Evolutionary conservation across 163 green algal species (phyloP).

Genomic region (Chlamydomonas reinhardtii): DNA sequence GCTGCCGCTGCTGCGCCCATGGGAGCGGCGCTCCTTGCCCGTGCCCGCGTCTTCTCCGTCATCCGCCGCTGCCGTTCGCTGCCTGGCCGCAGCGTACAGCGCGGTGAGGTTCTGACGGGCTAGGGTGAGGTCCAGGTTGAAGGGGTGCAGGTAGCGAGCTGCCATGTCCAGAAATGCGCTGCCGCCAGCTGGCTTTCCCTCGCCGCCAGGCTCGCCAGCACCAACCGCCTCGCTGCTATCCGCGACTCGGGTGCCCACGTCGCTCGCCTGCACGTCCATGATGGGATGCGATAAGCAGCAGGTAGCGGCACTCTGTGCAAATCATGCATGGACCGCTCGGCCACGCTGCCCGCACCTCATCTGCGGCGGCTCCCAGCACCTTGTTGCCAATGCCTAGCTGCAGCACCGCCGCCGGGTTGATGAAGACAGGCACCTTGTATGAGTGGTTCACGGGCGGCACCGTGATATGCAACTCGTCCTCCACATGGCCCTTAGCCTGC

Average conservation of each 20-base stretch:
- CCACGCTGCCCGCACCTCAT: neutral
- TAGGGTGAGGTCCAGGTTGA: conserved; percentile 54
- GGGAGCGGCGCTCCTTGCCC: neutral
- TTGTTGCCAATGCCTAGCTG: conserved; percentile 56
- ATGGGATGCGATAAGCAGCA: too few species aligned
- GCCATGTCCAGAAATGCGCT: conserved; percentile 42
- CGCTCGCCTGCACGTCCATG: too few species aligned
- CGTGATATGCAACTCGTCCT: conserved; percentile 55
- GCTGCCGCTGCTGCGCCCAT: neutral
- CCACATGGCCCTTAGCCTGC: conserved; percentile 64
- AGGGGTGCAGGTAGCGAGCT: conserved; percentile 52
- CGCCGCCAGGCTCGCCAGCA: neutral
- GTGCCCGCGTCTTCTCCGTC: neutral
- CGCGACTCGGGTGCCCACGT: too few species aligned
- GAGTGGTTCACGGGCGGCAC: conserved; percentile 52
- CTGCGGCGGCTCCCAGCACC: conserved; percentile 1
- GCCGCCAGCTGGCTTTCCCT: neutral
- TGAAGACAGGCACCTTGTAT: conserved; percentile 39
- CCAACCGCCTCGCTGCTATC: too few species aligned
- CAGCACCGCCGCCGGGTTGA: conserved; percentile 45
- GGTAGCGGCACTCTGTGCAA: too few species aligned
- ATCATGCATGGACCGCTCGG: too few species aligned
- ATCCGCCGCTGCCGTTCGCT: neutral
- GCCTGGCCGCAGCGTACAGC: neutral
- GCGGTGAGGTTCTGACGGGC: conserved; percentile 18